Evolutionary conservation across 2,329 filamentous ascomycete species (phyloP), one percentile per base, ranked within the genome.

Genomic region (Fusarium heterosporum): DNA sequence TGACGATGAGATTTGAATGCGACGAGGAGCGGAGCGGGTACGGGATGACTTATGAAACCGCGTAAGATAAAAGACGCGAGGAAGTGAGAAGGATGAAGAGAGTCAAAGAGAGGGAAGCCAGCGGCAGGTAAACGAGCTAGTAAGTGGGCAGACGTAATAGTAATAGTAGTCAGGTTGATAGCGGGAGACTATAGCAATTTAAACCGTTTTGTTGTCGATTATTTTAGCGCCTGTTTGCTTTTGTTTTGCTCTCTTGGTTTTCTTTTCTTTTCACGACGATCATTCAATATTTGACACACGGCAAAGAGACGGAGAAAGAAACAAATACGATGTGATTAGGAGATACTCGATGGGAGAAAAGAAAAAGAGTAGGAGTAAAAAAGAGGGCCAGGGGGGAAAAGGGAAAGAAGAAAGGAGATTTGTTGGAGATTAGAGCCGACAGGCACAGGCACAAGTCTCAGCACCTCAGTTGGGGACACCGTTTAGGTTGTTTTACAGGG

Each of bases 1-100:
- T 88, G 55, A 68, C 28, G 52, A 63, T 47, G 38, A n/a, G n/a
- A 9, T 25, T 28, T 55, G 59, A 36, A 69, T 73, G 57, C 66
- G 68, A 73, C 68, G 69, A 46, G 26, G 40, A 43, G 42, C 28
- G 29, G 32, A 39, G 60, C 48, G 58, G 57, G 56, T 57, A 61
- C 43, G 41, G 41, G 38, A 42, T 45, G 47, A 57, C 38, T 47
- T 61, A 57, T 63, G 52, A 68, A 49, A 65, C 51, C 40, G 38
- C 39, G 49, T 17, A 45, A 57, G 54, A 57, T 36, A 36, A n/a
- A 36, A n/a, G 49, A 36, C 34, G 34, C n/a, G 59, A 55, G 26
- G 55, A 49, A 46, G n/a, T 32, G 50, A 26, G 43, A 41, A 34
- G n/a, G 32, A 39, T 26, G 52, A 47, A 26, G 40, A 64, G 48